phyloP scores from a whole-genome alignment of 345 rosid species.

The Gossypioides kirkii region DNA sequence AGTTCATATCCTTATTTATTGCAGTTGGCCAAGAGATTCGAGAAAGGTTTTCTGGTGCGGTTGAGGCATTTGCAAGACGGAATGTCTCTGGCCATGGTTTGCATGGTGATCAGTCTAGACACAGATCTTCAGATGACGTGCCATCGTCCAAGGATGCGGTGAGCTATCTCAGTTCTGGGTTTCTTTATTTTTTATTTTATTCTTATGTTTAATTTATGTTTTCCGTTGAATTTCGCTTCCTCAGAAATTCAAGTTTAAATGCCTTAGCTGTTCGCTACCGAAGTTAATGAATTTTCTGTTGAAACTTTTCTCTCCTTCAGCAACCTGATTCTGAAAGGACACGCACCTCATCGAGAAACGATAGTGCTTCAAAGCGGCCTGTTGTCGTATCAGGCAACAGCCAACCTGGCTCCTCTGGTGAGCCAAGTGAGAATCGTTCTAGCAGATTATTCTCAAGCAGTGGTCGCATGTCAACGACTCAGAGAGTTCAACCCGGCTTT shows the following conservation, averaged over 20 bases:
- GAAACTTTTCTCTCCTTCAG: constrained; percentile 25
- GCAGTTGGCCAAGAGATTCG: constrained; percentile 77
- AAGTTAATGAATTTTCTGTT: background rate
- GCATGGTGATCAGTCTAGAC: constrained; percentile 49
- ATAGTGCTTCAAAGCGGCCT: constrained; percentile 64
- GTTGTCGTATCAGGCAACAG: constrained; percentile 44
- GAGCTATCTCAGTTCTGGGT: constrained; percentile 8
- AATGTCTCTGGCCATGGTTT: constrained; percentile 50
- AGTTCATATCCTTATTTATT: background rate
- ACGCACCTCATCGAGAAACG: constrained; percentile 52
- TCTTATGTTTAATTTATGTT: background rate
- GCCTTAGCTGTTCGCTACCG: background rate
- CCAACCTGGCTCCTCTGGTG: constrained; percentile 73
- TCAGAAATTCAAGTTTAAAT: background rate
- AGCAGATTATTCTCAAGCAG: constrained; percentile 62
- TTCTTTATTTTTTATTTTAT: too few species aligned
- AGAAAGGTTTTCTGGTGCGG: constrained; percentile 76
- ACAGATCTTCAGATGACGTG: constrained; percentile 45
- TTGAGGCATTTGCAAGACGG: constrained; percentile 76
- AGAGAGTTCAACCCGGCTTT: constrained; percentile 57
- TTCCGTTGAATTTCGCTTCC: background rate
- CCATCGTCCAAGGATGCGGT: constrained; percentile 57
- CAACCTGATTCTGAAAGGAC: constrained; percentile 57
- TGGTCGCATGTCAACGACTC: constrained; percentile 53
- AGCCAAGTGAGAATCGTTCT: constrained; percentile 58